Evolutionary conservation across 768 basidiomycete species (phyloP), one percentile per base, ranked within the genome.

Genomic region (Rhizopogon vulgaris): DNA sequence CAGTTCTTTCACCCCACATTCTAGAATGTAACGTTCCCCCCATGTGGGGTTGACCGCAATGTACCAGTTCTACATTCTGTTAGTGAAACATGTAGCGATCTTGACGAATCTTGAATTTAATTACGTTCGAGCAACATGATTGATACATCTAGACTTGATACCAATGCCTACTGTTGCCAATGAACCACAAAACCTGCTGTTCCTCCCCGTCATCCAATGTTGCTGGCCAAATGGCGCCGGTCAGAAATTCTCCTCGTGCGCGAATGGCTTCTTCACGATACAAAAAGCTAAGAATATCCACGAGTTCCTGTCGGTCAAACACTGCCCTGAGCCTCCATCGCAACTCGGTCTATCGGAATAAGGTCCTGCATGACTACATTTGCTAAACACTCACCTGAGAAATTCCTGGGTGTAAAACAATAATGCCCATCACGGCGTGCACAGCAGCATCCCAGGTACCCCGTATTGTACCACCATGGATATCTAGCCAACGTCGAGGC

Each of bases 401-500:
- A 48, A 90, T 78, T 3, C 89, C 89, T 22, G 90, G 89, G 55
- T 83, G 77, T 54, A 86, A 81, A 38, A 86, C 66, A 37, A 91
- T 63, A 24, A 82, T 66, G 7, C 86, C 80, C 49, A 84, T 75
- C 40, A 90, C 80, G 6, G 87, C 84, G 57, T 79, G 75, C 41
- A 85, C 61, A 7, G 82, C 88, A n/a, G 85, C 78, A 50, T 80
- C 76, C 90, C 90, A 92, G 36, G 78, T 75, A 52, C 83, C 81
- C 9, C 68, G 63, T 34, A 90, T 69, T 58, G 72, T 81, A 14
- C 59, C 58, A 3, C 90, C 90, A n/a, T 71, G 70, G 50, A 89
- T 78, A 62, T 89, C 85, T 38, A 88, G 67, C 90, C 89, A 91
- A 15, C 89, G 80, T 32, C 88, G 76, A 38, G 90, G 89, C 49